These are phyloP conservation scores for Cutaneotrichosporon dermatis DNA, from an alignment of 1,284 basidiomycete genomes.

Conservation along the genomic window DNA sequence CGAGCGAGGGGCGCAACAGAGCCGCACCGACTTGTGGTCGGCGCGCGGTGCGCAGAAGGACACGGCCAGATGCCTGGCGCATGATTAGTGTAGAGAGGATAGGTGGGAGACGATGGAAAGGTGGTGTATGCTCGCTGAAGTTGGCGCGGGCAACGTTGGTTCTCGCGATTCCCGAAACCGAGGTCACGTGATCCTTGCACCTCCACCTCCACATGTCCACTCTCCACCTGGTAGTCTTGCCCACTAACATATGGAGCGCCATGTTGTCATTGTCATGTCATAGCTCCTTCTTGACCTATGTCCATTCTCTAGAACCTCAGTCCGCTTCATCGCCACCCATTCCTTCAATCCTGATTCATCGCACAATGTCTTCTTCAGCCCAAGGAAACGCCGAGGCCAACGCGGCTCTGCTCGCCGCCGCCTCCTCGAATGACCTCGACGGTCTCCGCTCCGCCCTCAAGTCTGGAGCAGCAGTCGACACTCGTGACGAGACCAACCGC, in stretches of 20 bases:
- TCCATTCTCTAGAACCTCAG: no score
- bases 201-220: no score
- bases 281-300: no score
- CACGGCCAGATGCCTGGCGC: slow-evolving; percentile 16
- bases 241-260: no score
- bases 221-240: no score
- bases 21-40: not conserved
- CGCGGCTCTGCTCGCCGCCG: slow-evolving; percentile 1
- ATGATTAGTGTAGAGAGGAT: not conserved
- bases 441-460: not conserved
- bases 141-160: not conserved
- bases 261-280: no score
- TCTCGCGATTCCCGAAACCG: no score
- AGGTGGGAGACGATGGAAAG: not conserved
- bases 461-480: slow-evolving; percentile 3
- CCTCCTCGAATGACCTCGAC: not conserved
- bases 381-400: not conserved
- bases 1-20: not conserved
- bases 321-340: no score
- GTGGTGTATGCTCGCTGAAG: no score
- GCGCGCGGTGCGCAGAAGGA: slow-evolving; percentile 11
- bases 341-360: no score
- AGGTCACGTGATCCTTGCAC: no score
- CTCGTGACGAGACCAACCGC: not conserved
- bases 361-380: no score